Percentiles rank a stretch among this genome's conserved stretches.
These are phyloP conservation scores for Golubevia sp. DNA, from an alignment of 1,284 basidiomycete genomes.

Conservation along the genomic window DNA sequence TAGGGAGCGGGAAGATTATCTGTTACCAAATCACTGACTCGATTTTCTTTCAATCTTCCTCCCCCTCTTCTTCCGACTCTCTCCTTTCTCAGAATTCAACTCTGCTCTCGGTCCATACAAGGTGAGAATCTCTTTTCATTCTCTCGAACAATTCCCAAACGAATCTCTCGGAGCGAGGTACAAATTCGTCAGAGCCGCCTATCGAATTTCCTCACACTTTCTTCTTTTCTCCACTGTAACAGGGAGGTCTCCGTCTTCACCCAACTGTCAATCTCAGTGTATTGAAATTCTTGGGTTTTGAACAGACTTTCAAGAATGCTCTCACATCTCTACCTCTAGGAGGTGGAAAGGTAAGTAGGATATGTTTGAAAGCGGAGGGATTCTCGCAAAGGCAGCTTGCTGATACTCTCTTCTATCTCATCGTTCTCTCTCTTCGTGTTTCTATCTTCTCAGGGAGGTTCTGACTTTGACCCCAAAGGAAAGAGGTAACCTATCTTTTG, in stretches of 20 bases:
- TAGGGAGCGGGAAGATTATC: neutral
- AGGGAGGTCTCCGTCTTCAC: conserved; percentile 77
- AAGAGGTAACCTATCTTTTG: conserved; percentile 63
- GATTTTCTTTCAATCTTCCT: neutral
- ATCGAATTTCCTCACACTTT: neutral
- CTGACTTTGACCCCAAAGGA: conserved; percentile 81
- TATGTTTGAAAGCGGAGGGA: no score
- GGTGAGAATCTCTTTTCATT: conserved; percentile 16
- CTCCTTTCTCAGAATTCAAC: conserved; percentile 69
- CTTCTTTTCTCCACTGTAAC: neutral
- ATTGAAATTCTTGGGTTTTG: conserved; percentile 83
- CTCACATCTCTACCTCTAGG: conserved; percentile 79
- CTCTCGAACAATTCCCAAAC: neutral
- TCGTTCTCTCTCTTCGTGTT: neutral
- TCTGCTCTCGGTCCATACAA: conserved; percentile 82
- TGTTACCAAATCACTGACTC: neutral
- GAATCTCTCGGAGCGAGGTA: neutral
- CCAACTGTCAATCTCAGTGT: conserved; percentile 81
- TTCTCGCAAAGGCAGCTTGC: no score
- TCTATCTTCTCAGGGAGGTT: conserved; percentile 46
- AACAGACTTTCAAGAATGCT: conserved; percentile 83
- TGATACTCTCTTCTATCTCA: neutral
- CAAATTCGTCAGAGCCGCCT: neutral
- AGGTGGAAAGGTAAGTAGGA: conserved; percentile 67
- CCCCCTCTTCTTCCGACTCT: conserved; percentile 3